Evolutionary conservation across 257 asterid genomes (phyloP), one percentile per base, ranked within the genome.

Genomic region (Penstemon newberryi): DNA sequence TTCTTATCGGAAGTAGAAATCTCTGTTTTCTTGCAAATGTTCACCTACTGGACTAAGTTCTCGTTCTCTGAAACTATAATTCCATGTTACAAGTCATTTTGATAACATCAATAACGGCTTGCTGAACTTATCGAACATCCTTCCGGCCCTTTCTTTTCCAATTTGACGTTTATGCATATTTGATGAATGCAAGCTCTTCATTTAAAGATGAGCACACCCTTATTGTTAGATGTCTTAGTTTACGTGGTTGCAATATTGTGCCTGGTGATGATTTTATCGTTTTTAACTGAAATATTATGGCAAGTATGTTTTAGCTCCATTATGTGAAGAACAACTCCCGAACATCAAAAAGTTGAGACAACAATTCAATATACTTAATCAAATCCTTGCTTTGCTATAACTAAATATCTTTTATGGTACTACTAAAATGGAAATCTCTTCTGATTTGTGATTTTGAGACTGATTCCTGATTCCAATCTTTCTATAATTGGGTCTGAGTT

Each of bases 91-190:
- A 33, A 25, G 61, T 52, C 13, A 6, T 40, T 8, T 63, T 42
- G 45, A 56, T 37, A 50, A 11, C 36, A 64, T 52, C 60, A 59
- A 44, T 69, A 60, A 36, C 56, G 18, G 36, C 49, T 39, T 5
- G 4, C n/a, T 12, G 33, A 57, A 51, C 58, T 59, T 45, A 8
- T 55, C 3, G 4, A 56, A 42, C 49, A 9, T 36, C 55, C 0
- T 52, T 56, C 10, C 15, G 10, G 33, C 56, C 5, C 66, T 59
- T 63, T 18, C 13, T 9, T 63, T 49, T 4, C 68, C 9, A 19
- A 7, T 63, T 44, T 25, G 53, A 44, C 53, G 45, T 63, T 40
- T 51, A 63, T 63, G 68, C 47, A 51, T 43, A 33, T 63, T 63
- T 6, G 56, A 12, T 63, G 52, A 46, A 45, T 7, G 4, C 56